These are phyloP conservation scores for Aegle marmelos DNA, from an alignment of 345 rosid genomes.

Conservation along the genomic window DNA sequence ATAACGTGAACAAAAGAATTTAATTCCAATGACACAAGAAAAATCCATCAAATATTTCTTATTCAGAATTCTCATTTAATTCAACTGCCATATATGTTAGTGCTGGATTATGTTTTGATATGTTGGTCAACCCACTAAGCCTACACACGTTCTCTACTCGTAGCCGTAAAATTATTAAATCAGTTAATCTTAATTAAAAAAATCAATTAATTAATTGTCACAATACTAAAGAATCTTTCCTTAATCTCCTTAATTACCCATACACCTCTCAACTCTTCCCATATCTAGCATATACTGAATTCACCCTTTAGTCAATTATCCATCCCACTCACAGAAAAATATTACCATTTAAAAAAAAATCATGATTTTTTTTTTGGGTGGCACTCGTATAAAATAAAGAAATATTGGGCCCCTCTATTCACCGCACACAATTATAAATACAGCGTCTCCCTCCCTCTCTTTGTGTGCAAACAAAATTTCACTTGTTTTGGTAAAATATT, in stretches of 20 bases:
- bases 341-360: background rate
- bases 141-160: slow-evolving; percentile 1
- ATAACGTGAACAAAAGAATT: background rate
- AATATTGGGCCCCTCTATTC: background rate
- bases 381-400: background rate
- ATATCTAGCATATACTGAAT: background rate
- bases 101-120: background rate
- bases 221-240: background rate
- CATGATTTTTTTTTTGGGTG: background rate
- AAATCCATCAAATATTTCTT: background rate
- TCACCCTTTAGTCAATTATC: background rate
- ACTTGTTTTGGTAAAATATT: background rate
- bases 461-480: background rate
- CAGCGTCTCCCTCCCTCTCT: slow-evolving; percentile 1
- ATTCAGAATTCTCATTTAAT: background rate
- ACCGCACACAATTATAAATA: background rate
- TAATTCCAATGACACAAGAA: background rate
- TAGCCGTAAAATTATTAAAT: background rate
- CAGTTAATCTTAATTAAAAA: no score
- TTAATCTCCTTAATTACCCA: background rate
- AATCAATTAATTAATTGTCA: background rate
- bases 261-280: background rate
- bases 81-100: background rate
- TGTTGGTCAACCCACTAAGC: background rate
- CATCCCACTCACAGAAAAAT: background rate